Evolutionary conservation across 768 basidiomycete genomes (phyloP).

Genomic region (Kwoniella sp.): DNA sequence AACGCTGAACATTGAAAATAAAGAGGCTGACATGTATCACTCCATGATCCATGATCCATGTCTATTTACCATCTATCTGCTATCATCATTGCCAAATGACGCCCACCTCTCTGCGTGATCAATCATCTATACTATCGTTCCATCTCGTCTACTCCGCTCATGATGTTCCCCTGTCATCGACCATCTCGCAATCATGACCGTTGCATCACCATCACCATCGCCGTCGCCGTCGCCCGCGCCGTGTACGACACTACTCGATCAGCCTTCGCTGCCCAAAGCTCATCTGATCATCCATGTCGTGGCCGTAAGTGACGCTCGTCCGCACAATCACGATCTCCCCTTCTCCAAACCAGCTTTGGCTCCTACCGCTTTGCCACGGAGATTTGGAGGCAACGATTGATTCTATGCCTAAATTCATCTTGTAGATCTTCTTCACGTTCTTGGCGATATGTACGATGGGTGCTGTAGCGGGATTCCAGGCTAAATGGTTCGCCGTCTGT

Average conservation of each 20-base stretch:
- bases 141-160: too few relatives aligned
- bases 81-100: too few relatives aligned
- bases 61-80: neutral
- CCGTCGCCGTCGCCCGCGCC: neutral
- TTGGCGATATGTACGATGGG: slow-evolving; percentile 89
- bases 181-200: neutral
- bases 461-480: slow-evolving; percentile 83
- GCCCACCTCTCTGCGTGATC: too few relatives aligned
- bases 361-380: too few relatives aligned
- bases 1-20: neutral
- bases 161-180: too few relatives aligned
- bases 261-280: slow-evolving; percentile 21
- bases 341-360: too few relatives aligned
- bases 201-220: neutral
- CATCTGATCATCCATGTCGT: slow-evolving; percentile 23
- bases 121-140: too few relatives aligned
- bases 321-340: slow-evolving; percentile 1
- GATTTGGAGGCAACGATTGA: too few relatives aligned
- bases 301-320: slow-evolving; percentile 10
- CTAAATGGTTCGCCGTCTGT: slow-evolving; percentile 87
- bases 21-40: slow-evolving; percentile 13
- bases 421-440: slow-evolving; percentile 85
- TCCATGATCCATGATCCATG: neutral
- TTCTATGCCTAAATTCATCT: too few relatives aligned
- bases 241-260: neutral